These are phyloP conservation scores for Oidium heveae DNA, from an alignment of 2,329 filamentous ascomycete species.

Conservation along the genomic window DNA sequence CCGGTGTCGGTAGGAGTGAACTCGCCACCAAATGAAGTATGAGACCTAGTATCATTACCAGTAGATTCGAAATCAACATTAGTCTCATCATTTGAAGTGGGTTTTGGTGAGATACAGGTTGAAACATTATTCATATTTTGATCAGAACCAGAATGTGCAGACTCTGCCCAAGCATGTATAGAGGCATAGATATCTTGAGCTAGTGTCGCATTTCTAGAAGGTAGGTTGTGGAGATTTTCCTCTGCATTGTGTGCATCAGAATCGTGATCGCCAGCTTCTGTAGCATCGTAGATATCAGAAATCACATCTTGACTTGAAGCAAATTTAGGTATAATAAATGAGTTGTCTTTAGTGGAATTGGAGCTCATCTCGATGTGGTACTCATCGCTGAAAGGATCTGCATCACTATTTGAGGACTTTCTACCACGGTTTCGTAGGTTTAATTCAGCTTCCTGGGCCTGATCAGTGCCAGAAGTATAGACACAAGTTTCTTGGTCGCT, in stretches of 20 bases:
- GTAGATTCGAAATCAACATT: conserved; percentile 9
- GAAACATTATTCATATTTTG: conserved; percentile 17
- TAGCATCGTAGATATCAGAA: conserved; percentile 7
- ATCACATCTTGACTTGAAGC: conserved; percentile 8
- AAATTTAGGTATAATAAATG: conserved; percentile 18
- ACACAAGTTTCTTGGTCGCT: conserved; percentile 23
- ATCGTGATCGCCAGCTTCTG: neutral
- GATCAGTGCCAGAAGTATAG: conserved; percentile 29
- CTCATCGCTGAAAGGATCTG: conserved; percentile 29
- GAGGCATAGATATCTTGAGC: conserved; percentile 22
- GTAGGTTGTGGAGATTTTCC: neutral
- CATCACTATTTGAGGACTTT: conserved; percentile 18
- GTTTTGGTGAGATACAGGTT: conserved; percentile 5
- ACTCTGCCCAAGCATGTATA: conserved; percentile 38
- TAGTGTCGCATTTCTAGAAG: conserved; percentile 19
- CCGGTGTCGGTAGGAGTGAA: conserved; percentile 33
- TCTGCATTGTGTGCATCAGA: neutral
- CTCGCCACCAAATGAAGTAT: conserved; percentile 18
- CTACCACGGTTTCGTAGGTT: conserved; percentile 24
- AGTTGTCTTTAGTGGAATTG: conserved; percentile 17
- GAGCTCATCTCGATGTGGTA: conserved; percentile 18
- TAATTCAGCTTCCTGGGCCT: conserved; percentile 16
- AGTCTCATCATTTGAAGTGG: conserved; percentile 6
- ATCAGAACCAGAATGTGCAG: conserved; percentile 5
- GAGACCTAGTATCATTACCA: conserved; percentile 12